Evolutionary conservation across 2,329 filamentous ascomycete species (phyloP).

Genomic region (Cyphellophora europaea): DNA sequence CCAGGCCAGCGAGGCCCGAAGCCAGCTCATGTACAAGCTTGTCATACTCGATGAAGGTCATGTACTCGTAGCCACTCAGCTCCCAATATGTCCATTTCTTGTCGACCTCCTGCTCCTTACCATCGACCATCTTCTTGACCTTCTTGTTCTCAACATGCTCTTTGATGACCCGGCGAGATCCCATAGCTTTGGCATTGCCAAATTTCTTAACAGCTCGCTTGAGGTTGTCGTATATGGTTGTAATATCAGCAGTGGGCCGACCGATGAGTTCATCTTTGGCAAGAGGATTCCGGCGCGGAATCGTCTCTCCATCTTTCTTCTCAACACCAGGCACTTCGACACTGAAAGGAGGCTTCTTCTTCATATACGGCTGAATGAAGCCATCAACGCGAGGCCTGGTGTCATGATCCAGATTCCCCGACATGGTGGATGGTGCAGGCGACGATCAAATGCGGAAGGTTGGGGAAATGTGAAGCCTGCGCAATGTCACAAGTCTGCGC

Average conservation of each 20-base stretch:
- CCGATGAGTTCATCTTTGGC: constrained; percentile 62
- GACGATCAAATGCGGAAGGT: no score
- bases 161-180: constrained; percentile 63
- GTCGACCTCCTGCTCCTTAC: constrained; percentile 67
- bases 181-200: constrained; percentile 56
- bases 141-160: constrained; percentile 80
- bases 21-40: constrained; percentile 60
- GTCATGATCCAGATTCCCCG: constrained; percentile 13
- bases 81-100: constrained; percentile 92
- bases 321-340: constrained; percentile 60
- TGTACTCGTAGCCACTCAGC: constrained; percentile 65
- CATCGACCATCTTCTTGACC: constrained; percentile 79
- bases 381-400: constrained; percentile 13
- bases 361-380: constrained; percentile 36
- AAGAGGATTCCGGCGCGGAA: constrained; percentile 64
- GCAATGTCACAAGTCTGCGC: neutral
- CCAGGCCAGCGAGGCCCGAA: constrained; percentile 64
- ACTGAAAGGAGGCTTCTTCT: constrained; percentile 64
- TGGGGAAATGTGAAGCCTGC: neutral
- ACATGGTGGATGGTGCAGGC: no score
- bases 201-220: constrained; percentile 56
- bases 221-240: constrained; percentile 72
- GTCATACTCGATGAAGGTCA: constrained; percentile 73
- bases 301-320: constrained; percentile 70
- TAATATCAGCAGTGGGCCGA: constrained; percentile 58